Evolutionary conservation across 1,284 basidiomycete genomes (phyloP).

Genomic region (Melampsora americana): DNA sequence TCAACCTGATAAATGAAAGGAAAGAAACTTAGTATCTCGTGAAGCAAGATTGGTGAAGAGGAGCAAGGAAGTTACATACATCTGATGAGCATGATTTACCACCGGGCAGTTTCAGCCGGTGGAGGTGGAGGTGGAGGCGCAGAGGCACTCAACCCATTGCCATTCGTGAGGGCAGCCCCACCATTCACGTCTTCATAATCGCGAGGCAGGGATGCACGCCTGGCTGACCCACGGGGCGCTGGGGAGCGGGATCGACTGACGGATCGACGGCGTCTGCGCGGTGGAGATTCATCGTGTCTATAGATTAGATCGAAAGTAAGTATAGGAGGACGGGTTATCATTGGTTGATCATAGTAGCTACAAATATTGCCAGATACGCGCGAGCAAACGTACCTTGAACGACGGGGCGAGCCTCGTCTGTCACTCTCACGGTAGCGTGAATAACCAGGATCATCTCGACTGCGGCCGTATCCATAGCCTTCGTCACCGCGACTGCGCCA

Average conservation of each 20-base stretch:
- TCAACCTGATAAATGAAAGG: background rate
- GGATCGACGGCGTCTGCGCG: constrained; percentile 33
- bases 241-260: constrained; percentile 31
- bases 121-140: constrained; percentile 33
- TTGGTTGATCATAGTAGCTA: background rate
- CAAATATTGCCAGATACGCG: background rate
- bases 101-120: constrained; percentile 37
- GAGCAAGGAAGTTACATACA: background rate
- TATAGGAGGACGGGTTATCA: background rate
- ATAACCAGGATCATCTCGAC: constrained; percentile 28
- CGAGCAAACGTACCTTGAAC: constrained; percentile 19
- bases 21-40: too few species aligned
- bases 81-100: constrained; percentile 21
- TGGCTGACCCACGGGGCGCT: constrained; percentile 15
- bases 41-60: too few species aligned
- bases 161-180: constrained; percentile 28
- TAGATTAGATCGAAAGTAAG: too few species aligned
- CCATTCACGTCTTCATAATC: constrained; percentile 32
- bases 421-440: constrained; percentile 32
- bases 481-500: constrained; percentile 47
- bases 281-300: constrained; percentile 37
- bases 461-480: constrained; percentile 12
- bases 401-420: constrained; percentile 30
- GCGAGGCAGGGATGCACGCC: constrained; percentile 19
- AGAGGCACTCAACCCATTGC: constrained; percentile 28